Conservation (phyloP, 768 basidiomycete genomes). For the Tylopilus subfusipes region DNA sequence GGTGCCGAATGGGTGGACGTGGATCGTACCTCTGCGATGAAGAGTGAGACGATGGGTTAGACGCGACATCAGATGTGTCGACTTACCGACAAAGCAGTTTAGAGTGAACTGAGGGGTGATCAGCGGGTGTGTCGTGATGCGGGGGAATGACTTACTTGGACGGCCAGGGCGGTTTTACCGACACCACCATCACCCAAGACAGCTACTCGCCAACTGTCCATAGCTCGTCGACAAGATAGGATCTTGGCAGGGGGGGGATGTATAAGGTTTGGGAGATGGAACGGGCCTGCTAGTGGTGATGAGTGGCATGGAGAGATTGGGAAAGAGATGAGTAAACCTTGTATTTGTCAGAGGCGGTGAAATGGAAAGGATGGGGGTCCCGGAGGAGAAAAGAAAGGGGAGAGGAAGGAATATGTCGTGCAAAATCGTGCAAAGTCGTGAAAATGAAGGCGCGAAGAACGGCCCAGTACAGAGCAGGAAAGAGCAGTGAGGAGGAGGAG, state of each 20-base stretch:
- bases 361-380: constrained; percentile 24
- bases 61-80: constrained; percentile 1
- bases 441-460: constrained; percentile 39
- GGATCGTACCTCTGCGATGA: constrained; percentile 50
- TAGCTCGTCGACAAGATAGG: constrained; percentile 38
- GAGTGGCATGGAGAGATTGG: constrained; percentile 19
- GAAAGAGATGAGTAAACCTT: constrained; percentile 27
- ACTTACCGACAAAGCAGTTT: constrained; percentile 92
- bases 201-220: constrained; percentile 95
- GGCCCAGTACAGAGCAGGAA: constrained; percentile 27
- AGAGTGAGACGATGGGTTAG: constrained; percentile 13
- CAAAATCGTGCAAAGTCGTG: constrained; percentile 65
- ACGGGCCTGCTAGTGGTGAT: constrained; percentile 14
- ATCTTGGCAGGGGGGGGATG: constrained; percentile 19
- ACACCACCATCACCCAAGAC: constrained; percentile 97
- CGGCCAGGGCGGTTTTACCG: constrained; percentile 93
- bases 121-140: constrained; percentile 2
- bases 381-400: constrained; percentile 39
- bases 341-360: constrained; percentile 31
- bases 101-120: constrained; percentile 76
- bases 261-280: constrained; percentile 30
- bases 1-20: constrained; percentile 3
- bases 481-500: constrained; percentile 21
- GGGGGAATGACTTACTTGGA: constrained; percentile 60
- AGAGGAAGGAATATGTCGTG: constrained; percentile 52